Base-by-base conservation (phyloP, 179 eudicot genomes). In the Silene vulgaris region DNA sequence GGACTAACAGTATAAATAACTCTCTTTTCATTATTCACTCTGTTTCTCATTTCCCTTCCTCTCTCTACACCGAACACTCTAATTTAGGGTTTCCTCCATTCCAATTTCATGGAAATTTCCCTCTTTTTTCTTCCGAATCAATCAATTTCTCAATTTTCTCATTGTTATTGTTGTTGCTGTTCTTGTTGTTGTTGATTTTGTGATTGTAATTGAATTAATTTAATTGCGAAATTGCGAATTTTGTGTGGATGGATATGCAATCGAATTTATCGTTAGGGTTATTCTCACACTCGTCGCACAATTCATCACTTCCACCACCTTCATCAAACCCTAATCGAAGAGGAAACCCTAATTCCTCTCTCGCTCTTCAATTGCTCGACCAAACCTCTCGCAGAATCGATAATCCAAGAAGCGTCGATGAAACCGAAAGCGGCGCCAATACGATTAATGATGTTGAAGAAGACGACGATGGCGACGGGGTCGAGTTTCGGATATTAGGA, bases 401-500 rank as follows among this genome's bases (percentile, higher is more conserved):
- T 26, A 40, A 65, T 37, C 71, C 9, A 5, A 40, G 5, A 52
- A 52, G 59, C 13, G 50, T 12, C 13, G 76, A 65, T 0, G 76
- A 43, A 48, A 65, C n/a, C 8, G 80, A 67, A 9, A 56, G 70
- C 16, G 65, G 19, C 1, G 37, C 61, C 11, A 78, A 74, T 59
- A 52, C n/a, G 12, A 16, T 8, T 26, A 26, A 70, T 26, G 19
- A 65, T 61, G 76, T 32, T 45, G 16, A 52, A 16, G 59, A 78
- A 74, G 82, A 75, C 13, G 84, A 79, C 0, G 88, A 81, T 45
- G 85, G 72, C 2, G 89, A 83, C 16, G 86, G 80, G 12, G 91
- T 87, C 80, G 94, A 91, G 86, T 90, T 90, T 72, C 86, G 89
- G 14, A 83, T 90, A 17, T 54, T 88, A 13, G 96, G 96, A n/a